Evolutionary conservation across 2,329 filamentous ascomycete genomes (phyloP).

Genomic region (Bipolaris bicolor): DNA sequence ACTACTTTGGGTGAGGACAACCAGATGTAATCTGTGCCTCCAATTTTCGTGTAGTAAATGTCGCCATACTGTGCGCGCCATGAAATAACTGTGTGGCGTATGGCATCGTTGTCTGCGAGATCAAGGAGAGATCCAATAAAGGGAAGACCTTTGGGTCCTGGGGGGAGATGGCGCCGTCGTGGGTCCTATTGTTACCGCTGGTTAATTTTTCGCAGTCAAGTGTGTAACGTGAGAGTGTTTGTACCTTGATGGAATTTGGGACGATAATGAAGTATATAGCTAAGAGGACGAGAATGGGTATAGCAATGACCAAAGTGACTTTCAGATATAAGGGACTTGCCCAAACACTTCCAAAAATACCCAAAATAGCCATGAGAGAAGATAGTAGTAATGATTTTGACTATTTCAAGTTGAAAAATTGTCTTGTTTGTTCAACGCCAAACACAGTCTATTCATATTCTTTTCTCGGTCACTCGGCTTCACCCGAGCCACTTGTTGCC

Average conservation of each 20-base stretch:
- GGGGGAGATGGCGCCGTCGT: slow-evolving; percentile 14
- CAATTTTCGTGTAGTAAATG: slow-evolving; percentile 51
- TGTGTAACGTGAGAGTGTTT: slow-evolving; percentile 5
- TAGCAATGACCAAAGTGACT: slow-evolving; percentile 15
- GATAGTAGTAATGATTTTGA: too few species aligned
- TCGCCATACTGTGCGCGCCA: slow-evolving; percentile 49
- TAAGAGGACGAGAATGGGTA: slow-evolving; percentile 29
- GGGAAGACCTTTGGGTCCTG: slow-evolving; percentile 39
- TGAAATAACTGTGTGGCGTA: slow-evolving; percentile 38
- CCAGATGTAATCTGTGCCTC: slow-evolving; percentile 51
- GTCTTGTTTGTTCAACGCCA: neutral
- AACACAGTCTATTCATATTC: neutral
- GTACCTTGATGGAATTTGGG: slow-evolving; percentile 40
- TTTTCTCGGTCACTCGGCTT: neutral
- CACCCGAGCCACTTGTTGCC: neutral
- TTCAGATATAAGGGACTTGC: slow-evolving; percentile 20
- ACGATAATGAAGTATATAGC: slow-evolving; percentile 38
- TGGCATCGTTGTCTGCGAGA: slow-evolving; percentile 43
- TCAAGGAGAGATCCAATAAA: slow-evolving; percentile 51
- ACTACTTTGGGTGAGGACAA: slow-evolving; percentile 57
- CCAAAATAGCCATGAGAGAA: slow-evolving; percentile 16
- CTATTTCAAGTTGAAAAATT: neutral
- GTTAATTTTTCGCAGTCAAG: slow-evolving; percentile 1
- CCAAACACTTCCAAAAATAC: slow-evolving; percentile 7
- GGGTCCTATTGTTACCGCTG: slow-evolving; percentile 27